Evolutionary conservation across 129 eudicot genomes (phyloP).

Genomic region (Tagetes erecta): DNA sequence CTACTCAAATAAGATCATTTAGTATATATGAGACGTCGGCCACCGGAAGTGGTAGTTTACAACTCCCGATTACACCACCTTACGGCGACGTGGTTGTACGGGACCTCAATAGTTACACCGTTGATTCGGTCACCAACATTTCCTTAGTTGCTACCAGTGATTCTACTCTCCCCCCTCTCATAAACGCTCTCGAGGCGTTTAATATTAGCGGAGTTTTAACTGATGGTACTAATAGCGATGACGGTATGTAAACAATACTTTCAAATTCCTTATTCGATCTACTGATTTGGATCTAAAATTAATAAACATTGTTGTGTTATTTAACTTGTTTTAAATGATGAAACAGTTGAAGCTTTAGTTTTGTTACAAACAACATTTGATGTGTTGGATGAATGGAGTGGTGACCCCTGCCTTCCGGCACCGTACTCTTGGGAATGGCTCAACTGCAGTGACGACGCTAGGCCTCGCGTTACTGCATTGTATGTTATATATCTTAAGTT

Average conservation of each 20-base stretch:
- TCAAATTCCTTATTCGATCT: not conserved
- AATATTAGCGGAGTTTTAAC: conserved; percentile 27
- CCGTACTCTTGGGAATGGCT: conserved; percentile 51
- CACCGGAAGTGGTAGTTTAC: not conserved
- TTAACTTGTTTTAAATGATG: not conserved
- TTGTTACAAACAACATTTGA: conserved; percentile 29
- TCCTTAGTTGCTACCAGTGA: conserved; percentile 27
- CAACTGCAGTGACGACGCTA: conserved; percentile 37
- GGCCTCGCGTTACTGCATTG: conserved; percentile 42
- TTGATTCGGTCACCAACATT: conserved; percentile 18
- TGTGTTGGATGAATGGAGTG: conserved; percentile 37
- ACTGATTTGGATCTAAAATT: no score
- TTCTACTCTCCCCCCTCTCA: conserved; percentile 38
- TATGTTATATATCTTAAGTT: conserved; percentile 17
- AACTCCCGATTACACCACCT: conserved; percentile 28
- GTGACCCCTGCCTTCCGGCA: conserved; percentile 46
- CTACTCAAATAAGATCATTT: conserved; percentile 35
- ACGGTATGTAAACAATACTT: conserved; percentile 18
- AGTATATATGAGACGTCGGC: conserved; percentile 19
- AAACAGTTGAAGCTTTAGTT: conserved; percentile 24
- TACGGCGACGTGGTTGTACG: conserved; percentile 18
- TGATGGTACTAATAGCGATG: conserved; percentile 35
- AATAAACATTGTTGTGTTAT: not conserved
- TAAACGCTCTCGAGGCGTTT: conserved; percentile 38
- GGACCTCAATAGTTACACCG: not conserved